A percentile compares a stretch with the other conserved stretches of the same genome.
Evolutionary conservation across 768 basidiomycete species (phyloP).

Genomic region (Hericium rajendrae): DNA sequence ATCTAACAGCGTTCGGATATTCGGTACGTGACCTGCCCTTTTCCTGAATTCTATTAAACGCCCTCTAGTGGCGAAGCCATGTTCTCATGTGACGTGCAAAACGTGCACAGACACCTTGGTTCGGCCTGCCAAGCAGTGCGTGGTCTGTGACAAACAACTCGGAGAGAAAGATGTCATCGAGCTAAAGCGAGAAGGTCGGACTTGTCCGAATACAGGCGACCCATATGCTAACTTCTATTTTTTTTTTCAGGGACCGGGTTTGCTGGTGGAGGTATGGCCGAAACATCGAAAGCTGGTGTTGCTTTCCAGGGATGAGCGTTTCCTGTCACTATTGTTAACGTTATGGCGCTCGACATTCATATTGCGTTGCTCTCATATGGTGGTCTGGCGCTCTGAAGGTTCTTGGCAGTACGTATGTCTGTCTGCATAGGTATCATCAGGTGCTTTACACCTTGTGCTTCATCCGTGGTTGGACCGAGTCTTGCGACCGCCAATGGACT

Average conservation of each 20-base stretch:
- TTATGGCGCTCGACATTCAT: too few relatives aligned
- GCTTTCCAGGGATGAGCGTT: slow-evolving; percentile 69
- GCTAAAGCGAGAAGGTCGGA: slow-evolving; percentile 78
- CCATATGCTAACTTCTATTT: not conserved
- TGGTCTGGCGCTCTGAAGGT: too few relatives aligned
- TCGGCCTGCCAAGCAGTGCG: slow-evolving; percentile 68
- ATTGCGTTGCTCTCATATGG: too few relatives aligned
- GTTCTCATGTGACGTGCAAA: slow-evolving; percentile 87
- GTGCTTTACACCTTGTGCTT: too few relatives aligned
- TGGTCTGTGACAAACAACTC: slow-evolving; percentile 69
- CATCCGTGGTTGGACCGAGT: too few relatives aligned
- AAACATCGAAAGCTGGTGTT: slow-evolving; percentile 67
- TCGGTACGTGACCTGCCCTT: slow-evolving; percentile 36
- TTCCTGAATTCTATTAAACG: not conserved
- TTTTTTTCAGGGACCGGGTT: slow-evolving; percentile 70
- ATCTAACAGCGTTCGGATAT: slow-evolving; percentile 67
- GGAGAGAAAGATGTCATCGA: slow-evolving; percentile 70
- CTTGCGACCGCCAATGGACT: too few relatives aligned
- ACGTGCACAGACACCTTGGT: slow-evolving; percentile 87
- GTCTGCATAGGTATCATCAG: too few relatives aligned
- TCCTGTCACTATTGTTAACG: not conserved
- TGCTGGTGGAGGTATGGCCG: slow-evolving; percentile 91
- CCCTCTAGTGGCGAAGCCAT: slow-evolving; percentile 64
- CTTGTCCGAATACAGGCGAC: not conserved
- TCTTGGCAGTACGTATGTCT: too few relatives aligned